phyloP scores from a whole-genome alignment of 192 early-diverging fungal species.

The Podila epigama region DNA sequence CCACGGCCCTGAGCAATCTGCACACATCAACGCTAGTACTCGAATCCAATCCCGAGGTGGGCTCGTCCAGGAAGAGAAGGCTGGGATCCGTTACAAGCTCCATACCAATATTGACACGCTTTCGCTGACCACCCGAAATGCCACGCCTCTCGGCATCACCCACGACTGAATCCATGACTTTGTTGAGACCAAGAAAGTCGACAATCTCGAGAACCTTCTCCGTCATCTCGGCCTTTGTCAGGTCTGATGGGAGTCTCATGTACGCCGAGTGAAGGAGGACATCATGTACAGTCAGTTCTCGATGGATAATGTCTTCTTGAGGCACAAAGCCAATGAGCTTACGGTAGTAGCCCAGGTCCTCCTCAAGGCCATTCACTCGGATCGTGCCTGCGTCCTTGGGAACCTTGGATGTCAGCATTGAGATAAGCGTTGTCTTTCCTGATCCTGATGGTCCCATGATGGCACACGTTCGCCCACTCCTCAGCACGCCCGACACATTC shows the following conservation, averaged over 20 bases:
- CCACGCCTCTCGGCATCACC: slow-evolving; percentile 72
- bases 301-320: slow-evolving; percentile 70
- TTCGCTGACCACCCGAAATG: slow-evolving; percentile 77
- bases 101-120: slow-evolving; percentile 83
- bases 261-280: slow-evolving; percentile 71
- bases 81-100: slow-evolving; percentile 65
- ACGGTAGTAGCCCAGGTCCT: slow-evolving; percentile 64
- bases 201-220: slow-evolving; percentile 65
- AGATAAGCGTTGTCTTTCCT: slow-evolving; percentile 69
- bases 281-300: slow-evolving; percentile 73
- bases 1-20: slow-evolving; percentile 63
- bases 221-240: slow-evolving; percentile 48
- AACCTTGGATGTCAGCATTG: slow-evolving; percentile 70
- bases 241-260: slow-evolving; percentile 64
- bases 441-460: slow-evolving; percentile 66
- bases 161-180: slow-evolving; percentile 60
- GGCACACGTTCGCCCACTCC: slow-evolving; percentile 63
- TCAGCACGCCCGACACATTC: slow-evolving; percentile 64
- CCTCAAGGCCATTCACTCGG: slow-evolving; percentile 62
- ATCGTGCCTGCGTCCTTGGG: slow-evolving; percentile 59
- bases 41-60: slow-evolving; percentile 75
- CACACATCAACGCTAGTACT: slow-evolving; percentile 72
- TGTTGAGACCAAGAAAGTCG: slow-evolving; percentile 60
- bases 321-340: slow-evolving; percentile 80
- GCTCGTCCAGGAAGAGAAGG: slow-evolving; percentile 74